Evolutionary conservation across 352 stramenopile genomes (phyloP), one percentile per base, ranked within the genome.

Genomic region (Blastocystis sp.): DNA sequence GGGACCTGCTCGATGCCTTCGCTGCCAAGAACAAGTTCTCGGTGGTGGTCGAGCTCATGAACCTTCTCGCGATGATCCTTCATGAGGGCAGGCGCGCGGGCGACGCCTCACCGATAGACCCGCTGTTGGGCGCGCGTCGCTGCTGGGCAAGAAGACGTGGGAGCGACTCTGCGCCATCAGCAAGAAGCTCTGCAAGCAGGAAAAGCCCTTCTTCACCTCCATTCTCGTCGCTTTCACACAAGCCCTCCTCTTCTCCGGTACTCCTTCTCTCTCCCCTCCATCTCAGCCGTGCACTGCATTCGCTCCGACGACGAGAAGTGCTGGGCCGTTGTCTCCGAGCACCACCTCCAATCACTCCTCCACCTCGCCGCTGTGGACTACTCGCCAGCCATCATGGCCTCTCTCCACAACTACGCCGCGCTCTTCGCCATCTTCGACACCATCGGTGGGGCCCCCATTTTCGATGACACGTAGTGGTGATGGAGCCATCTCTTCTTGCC

Each of bases 371-470:
- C 11, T 0, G 61, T 66, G 28, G n/a, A n/a, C 10, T 66, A 34
- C 28, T 34, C 28, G 28, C 28, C 28, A 34, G 28, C 28, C 28
- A 34, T 34, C 28, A 34, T 34, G 28, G 11, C 21, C 2, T 21
- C 62, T 2, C 23, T 69, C 10, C 11, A 69, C 23, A n/a, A 45
- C 45, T 79, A 61, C 28, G 28, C 23, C 19, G n/a, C 23, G 11
- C 69, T 79, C 23, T 79, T 79, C 69, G 23, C 28, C 40, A 19
- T 79, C 40, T 79, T 79, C 40, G 69, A 79, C 40, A 41, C 59
- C 21, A 62, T 79, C 38, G 34, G 69, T 34, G 28, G 28, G 28
- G 28, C 28, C 28, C 28, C 28, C 28, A 34, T 34, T 34, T 34
- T 34, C 0, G 5, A 1, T 76, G 14, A 76, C 17, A 56, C 45